Percentiles rank a stretch among this genome's conserved stretches.
Evolutionary conservation across 352 stramenopile species (phyloP).

Genomic region (Phytophthora sansomeana): DNA sequence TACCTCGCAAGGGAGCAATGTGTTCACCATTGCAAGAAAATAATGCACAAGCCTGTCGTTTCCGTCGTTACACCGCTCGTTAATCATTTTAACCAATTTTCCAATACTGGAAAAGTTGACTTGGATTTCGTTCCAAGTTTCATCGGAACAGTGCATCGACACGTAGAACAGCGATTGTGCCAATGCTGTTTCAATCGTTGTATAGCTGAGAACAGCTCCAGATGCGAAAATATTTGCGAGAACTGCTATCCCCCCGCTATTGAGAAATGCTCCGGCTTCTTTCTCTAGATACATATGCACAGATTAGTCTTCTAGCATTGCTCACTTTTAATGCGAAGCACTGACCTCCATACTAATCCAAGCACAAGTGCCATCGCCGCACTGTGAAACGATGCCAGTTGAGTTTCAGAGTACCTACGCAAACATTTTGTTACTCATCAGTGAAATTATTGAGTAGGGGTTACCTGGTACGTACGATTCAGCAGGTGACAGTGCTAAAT

Average conservation of each 20-base stretch:
- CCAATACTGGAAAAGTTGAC: slow-evolving; percentile 4
- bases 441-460: background rate
- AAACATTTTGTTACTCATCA: slow-evolving; percentile 1
- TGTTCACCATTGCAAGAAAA: slow-evolving; percentile 24
- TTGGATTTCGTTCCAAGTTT: slow-evolving; percentile 30
- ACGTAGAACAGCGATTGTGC: slow-evolving; percentile 31
- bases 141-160: slow-evolving; percentile 25
- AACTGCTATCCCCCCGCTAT: slow-evolving; percentile 16
- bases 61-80: slow-evolving; percentile 12
- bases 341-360: slow-evolving; percentile 39
- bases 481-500: background rate
- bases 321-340: background rate
- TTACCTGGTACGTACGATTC: slow-evolving; percentile 15
- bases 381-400: slow-evolving; percentile 14
- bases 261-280: slow-evolving; percentile 21
- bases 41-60: slow-evolving; percentile 26
- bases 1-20: slow-evolving; percentile 27
- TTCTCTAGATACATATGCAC: slow-evolving; percentile 5
- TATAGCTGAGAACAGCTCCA: background rate
- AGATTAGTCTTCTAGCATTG: background rate
- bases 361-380: slow-evolving; percentile 33
- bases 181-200: slow-evolving; percentile 19
- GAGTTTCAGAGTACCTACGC: slow-evolving; percentile 13
- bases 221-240: slow-evolving; percentile 15
- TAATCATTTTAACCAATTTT: slow-evolving; percentile 24